A percentile compares a stretch with the other conserved stretches of the same genome.
Conservation (phyloP, 2,329 filamentous ascomycete genomes). For the Zasmidium angulare region DNA sequence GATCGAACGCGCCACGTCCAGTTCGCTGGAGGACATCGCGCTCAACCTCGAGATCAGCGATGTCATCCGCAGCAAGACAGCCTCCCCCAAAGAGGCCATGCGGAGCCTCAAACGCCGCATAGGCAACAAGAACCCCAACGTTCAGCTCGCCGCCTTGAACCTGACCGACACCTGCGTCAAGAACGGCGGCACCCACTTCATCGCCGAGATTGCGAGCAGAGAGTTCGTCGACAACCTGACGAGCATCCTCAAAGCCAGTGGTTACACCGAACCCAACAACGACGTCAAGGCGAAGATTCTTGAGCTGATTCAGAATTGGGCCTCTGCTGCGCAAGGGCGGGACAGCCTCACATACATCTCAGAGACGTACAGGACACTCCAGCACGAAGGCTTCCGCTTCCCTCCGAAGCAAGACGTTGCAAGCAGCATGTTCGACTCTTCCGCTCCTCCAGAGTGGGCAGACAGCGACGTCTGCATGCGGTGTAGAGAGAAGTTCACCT, state of each 20-base stretch:
- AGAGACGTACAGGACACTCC: slow-evolving; percentile 79
- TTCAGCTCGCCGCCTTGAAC: slow-evolving; percentile 91
- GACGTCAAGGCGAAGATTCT: slow-evolving; percentile 89
- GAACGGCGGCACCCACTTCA: slow-evolving; percentile 94
- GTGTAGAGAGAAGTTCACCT: slow-evolving; percentile 91
- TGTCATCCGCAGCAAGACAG: slow-evolving; percentile 93
- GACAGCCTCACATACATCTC: slow-evolving; percentile 81
- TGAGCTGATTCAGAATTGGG: slow-evolving; percentile 92
- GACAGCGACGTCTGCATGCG: slow-evolving; percentile 99
- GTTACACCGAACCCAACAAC: slow-evolving; percentile 70
- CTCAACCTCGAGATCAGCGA: slow-evolving; percentile 98
- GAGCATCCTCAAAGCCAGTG: slow-evolving; percentile 81
- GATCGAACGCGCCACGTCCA: slow-evolving; percentile 91
- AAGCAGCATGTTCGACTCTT: slow-evolving; percentile 98
- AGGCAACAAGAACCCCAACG: slow-evolving; percentile 96
- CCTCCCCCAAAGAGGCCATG: slow-evolving; percentile 98
- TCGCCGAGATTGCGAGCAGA: slow-evolving; percentile 89
- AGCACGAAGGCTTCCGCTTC: slow-evolving; percentile 83
- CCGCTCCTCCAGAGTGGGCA: slow-evolving; percentile 94
- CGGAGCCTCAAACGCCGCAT: slow-evolving; percentile 90
- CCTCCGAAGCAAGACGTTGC: slow-evolving; percentile 82
- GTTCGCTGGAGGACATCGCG: slow-evolving; percentile 96
- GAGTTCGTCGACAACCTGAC: slow-evolving; percentile 98
- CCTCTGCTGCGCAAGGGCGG: slow-evolving; percentile 80
- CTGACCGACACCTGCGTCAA: slow-evolving; percentile 98